phyloP scores from a whole-genome alignment of 148 eudicot genomes.

The Persicaria maculosa region DNA sequence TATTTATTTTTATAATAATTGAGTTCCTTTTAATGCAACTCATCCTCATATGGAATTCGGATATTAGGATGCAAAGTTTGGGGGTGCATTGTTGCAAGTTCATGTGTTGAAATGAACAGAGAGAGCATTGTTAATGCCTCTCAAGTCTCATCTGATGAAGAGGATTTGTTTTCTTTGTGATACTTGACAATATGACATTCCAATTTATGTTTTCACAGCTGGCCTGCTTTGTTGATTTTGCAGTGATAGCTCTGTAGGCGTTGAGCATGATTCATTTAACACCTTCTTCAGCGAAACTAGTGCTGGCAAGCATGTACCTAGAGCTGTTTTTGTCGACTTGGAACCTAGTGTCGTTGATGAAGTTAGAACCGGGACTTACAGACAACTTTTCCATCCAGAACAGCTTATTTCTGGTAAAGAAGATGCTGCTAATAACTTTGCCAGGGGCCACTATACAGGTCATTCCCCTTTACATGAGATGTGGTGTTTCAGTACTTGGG shows the following conservation, averaged over 20 bases:
- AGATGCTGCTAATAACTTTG: conserved; percentile 16
- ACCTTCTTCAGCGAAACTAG: conserved; percentile 17
- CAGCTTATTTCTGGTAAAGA: conserved; percentile 17
- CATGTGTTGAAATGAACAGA: neutral
- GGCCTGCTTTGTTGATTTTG: neutral
- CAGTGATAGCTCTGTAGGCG: conserved; percentile 15
- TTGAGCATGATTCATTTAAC: conserved; percentile 14
- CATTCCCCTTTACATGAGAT: neutral
- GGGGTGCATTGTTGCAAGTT: neutral
- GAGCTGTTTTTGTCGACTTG: conserved; percentile 13
- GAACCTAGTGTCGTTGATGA: conserved; percentile 16
- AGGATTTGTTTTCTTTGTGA: neutral
- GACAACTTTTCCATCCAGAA: conserved; percentile 15
- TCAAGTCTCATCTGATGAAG: neutral
- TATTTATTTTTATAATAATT: neutral
- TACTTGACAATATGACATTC: neutral
- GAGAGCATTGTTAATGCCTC: neutral
- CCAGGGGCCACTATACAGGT: conserved; percentile 16
- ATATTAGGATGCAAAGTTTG: neutral
- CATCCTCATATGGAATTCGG: neutral
- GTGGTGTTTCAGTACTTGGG: neutral
- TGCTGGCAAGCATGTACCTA: conserved; percentile 14
- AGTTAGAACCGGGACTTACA: conserved; percentile 9
- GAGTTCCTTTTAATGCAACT: neutral
- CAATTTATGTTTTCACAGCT: neutral